Evolutionary conservation across 768 basidiomycete species (phyloP).

Genomic region (Sarcomyxa edulis): DNA sequence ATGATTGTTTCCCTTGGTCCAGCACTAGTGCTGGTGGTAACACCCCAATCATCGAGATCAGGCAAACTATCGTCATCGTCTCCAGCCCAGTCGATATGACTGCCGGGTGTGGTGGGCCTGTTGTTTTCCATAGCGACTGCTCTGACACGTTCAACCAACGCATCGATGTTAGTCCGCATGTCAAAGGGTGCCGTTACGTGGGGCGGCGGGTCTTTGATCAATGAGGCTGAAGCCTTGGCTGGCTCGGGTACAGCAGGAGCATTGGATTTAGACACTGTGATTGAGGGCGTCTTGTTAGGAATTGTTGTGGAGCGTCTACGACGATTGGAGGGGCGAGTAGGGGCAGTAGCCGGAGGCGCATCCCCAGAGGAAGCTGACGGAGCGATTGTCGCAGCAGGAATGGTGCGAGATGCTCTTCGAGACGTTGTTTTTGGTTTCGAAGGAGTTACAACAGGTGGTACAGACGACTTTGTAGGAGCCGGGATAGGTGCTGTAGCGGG

Average conservation of each 20-base stretch:
- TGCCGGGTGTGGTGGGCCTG: conserved; percentile 65
- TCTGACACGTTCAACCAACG: conserved; percentile 72
- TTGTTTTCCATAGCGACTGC: conserved; percentile 68
- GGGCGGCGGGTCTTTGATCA: conserved; percentile 51
- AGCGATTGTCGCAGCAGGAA: conserved; percentile 19
- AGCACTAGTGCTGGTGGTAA: conserved; percentile 35
- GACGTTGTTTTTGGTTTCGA: conserved; percentile 25
- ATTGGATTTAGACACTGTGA: conserved; percentile 24
- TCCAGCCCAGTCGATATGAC: conserved; percentile 86
- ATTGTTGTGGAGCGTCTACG: conserved; percentile 45
- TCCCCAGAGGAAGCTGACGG: conserved; percentile 11
- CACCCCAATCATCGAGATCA: conserved; percentile 83
- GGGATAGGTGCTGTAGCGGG: conserved; percentile 11
- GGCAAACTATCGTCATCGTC: conserved; percentile 82
- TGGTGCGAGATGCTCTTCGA: conserved; percentile 26
- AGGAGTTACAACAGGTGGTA: conserved; percentile 15
- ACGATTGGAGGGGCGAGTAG: conserved; percentile 39
- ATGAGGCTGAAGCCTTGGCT: conserved; percentile 23
- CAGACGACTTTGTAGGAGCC: conserved; percentile 14
- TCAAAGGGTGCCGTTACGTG: conserved; percentile 43
- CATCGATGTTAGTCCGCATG: conserved; percentile 62
- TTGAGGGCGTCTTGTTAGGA: conserved; percentile 21
- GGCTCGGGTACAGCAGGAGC: conserved; percentile 25
- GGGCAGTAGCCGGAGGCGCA: conserved; percentile 17
- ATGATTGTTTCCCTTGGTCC: conserved; percentile 37